Percentiles rank a stretch among this genome's conserved stretches.
These are phyloP conservation scores for Penicillium coffeae DNA, from an alignment of 495 filamentous ascomycete genomes.

Conservation along the genomic window DNA sequence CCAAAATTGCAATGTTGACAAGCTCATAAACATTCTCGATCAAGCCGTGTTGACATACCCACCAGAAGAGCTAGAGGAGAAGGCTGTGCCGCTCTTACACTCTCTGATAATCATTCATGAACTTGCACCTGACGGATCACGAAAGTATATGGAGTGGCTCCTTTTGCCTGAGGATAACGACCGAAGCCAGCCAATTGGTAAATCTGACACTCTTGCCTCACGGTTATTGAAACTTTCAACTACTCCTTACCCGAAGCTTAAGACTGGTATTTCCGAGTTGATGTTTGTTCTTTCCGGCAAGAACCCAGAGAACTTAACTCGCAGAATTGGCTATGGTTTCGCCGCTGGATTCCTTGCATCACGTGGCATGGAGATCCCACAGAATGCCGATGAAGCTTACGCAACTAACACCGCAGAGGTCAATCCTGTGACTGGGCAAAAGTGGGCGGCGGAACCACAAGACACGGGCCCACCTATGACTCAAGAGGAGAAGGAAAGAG, in stretches of 20 bases:
- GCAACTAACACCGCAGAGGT: constrained; percentile 44
- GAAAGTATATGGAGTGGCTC: constrained; percentile 57
- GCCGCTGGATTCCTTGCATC: constrained; percentile 85
- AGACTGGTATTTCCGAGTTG: constrained; percentile 70
- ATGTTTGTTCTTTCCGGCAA: constrained; percentile 84
- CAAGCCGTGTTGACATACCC: constrained; percentile 56
- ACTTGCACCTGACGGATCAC: constrained; percentile 60
- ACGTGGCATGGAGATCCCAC: constrained; percentile 72
- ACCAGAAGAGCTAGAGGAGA: constrained; percentile 64
- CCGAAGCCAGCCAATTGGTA: constrained; percentile 73
- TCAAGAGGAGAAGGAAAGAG: constrained; percentile 83
- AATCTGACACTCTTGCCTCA: constrained; percentile 68
- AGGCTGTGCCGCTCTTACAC: constrained; percentile 65
- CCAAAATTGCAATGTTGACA: constrained; percentile 58
- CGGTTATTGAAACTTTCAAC: constrained; percentile 77
- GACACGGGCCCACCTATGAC: constrained; percentile 69
- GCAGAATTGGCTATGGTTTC: constrained; percentile 87
- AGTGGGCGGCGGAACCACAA: constrained; percentile 61
- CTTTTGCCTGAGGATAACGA: constrained; percentile 80
- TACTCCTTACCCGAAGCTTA: constrained; percentile 65
- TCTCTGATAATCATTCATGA: constrained; percentile 69
- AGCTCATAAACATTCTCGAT: constrained; percentile 70
- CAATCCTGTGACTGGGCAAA: constrained; percentile 91
- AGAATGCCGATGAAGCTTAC: constrained; percentile 57
- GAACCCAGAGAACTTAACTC: constrained; percentile 65